Conservation (phyloP, 75 land plant species). For the Gnetum montanum region DNA sequence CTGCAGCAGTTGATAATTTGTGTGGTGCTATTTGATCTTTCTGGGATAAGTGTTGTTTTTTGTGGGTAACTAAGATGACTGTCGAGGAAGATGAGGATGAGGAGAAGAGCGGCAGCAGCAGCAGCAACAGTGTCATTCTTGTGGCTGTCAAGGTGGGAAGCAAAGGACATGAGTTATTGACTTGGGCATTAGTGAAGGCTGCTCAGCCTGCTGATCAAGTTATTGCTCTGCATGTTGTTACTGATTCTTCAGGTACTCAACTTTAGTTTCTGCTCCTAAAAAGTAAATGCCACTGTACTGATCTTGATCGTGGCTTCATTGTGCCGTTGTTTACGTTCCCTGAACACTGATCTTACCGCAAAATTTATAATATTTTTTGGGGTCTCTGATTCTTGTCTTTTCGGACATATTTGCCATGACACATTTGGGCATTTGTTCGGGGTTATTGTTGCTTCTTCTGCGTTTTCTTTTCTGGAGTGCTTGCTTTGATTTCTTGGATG, state of each 20-base stretch:
- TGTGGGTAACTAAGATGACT: constrained; percentile 1
- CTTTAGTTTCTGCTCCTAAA: too few relatives aligned
- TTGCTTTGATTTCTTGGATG: too few relatives aligned
- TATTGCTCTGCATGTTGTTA: constrained; percentile 35
- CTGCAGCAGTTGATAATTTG: background rate
- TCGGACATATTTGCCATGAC: too few relatives aligned
- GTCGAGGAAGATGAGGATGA: background rate
- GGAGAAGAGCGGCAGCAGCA: constrained; percentile 1
- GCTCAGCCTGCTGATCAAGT: constrained; percentile 37
- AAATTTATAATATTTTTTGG: too few relatives aligned
- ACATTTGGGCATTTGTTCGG: too few relatives aligned
- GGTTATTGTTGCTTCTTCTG: too few relatives aligned
- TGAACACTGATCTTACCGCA: too few relatives aligned
- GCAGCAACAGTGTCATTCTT: constrained; percentile 14
- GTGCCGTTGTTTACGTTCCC: too few relatives aligned
- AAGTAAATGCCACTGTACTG: too few relatives aligned
- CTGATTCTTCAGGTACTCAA: background rate
- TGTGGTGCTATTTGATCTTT: background rate
- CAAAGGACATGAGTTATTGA: constrained; percentile 29
- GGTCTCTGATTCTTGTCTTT: too few relatives aligned
- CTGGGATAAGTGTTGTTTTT: background rate
- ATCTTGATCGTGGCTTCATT: too few relatives aligned
- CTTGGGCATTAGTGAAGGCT: constrained; percentile 45
- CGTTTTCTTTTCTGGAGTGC: too few relatives aligned
- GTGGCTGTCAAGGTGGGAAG: constrained; percentile 37